Conservation (phyloP, 176 grass and related monocot genomes). For the Olyra latifolia region DNA sequence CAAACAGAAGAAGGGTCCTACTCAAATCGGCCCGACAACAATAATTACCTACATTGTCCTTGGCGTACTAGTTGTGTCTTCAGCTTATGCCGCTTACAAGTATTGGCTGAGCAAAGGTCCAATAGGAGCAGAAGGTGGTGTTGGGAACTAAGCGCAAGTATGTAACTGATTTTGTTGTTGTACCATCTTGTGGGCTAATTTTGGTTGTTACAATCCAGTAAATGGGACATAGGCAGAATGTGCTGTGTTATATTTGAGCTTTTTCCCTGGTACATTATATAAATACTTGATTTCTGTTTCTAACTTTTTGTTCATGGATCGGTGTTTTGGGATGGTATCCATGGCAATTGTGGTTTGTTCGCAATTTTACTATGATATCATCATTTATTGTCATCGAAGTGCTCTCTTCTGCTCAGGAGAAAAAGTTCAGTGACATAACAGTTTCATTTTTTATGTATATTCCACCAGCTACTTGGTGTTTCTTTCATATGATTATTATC, state of each 20-base stretch:
- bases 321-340: neutral
- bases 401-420: neutral
- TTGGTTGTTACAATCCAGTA: neutral
- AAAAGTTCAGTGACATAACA: neutral
- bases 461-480: neutral
- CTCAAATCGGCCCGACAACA: constrained; percentile 40
- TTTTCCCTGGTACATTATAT: neutral
- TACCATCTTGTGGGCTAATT: constrained; percentile 31
- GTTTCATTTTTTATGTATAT: neutral
- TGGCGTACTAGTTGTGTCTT: constrained; percentile 29
- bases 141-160: constrained; percentile 36
- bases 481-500: neutral
- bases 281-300: constrained; percentile 12
- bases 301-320: neutral
- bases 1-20: constrained; percentile 73
- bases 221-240: constrained; percentile 11
- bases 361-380: no score
- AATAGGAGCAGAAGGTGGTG: constrained; percentile 6
- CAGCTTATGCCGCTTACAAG: constrained; percentile 53
- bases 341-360: neutral
- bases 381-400: neutral
- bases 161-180: constrained; percentile 31
- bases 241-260: neutral
- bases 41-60: constrained; percentile 63
- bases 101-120: constrained; percentile 40